These are phyloP conservation scores for Pseudocercospora fuligena DNA, from an alignment of 2,329 filamentous ascomycete genomes.

Conservation along the genomic window DNA sequence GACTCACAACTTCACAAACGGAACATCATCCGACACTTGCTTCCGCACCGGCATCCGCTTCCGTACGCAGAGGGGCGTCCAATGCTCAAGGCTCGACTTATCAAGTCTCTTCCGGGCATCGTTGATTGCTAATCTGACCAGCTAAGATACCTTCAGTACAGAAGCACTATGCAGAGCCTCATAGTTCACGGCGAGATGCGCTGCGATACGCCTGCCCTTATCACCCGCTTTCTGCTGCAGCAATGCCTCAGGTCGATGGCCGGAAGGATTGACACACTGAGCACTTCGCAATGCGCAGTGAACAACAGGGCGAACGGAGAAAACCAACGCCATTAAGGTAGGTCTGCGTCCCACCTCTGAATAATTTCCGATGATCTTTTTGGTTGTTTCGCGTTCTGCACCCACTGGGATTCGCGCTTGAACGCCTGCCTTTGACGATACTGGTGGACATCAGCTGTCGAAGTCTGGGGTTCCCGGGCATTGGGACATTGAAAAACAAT, in stretches of 20 bases:
- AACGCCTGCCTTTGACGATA: too few species aligned
- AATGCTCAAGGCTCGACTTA: neutral
- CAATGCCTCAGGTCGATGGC: too few species aligned
- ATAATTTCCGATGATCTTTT: neutral
- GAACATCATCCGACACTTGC: neutral
- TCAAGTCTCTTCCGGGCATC: neutral
- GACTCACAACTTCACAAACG: too few species aligned
- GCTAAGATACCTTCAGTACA: neutral
- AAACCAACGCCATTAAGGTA: neutral
- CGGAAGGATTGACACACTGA: neutral
- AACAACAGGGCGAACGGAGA: neutral
- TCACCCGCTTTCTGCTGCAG: too few species aligned
- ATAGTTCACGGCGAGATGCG: neutral
- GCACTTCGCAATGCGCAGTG: neutral
- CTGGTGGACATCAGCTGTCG: too few species aligned
- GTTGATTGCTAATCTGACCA: neutral
- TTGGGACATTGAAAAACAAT: too few species aligned
- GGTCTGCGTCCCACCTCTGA: neutral
- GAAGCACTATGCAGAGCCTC: neutral
- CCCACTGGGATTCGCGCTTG: too few species aligned
- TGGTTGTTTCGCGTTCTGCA: neutral
- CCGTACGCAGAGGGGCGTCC: neutral
- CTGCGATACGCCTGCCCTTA: too few species aligned
- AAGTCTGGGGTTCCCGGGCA: too few species aligned
- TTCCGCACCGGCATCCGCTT: neutral